Conservation (phyloP, 164 flowering plant genomes). For the Tetrastigma voinierianum region DNA sequence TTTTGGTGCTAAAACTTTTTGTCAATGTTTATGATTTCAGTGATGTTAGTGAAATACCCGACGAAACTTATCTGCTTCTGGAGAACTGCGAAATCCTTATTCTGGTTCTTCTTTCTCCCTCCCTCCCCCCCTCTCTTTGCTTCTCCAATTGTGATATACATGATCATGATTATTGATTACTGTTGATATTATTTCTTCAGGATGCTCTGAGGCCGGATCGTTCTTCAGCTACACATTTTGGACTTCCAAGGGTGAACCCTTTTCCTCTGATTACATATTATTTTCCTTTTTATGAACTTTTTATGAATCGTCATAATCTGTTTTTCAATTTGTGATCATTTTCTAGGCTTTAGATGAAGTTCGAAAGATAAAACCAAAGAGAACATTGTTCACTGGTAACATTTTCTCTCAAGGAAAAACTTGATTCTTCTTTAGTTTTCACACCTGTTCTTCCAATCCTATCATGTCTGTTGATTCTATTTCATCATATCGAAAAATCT, state of each 20-base stretch:
- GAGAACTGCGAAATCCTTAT: conserved; percentile 75
- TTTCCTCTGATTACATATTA: not conserved
- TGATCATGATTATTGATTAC: not conserved
- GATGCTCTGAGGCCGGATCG: conserved; percentile 93
- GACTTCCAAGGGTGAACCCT: conserved; percentile 70
- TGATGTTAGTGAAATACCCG: conserved; percentile 93
- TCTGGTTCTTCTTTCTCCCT: conserved; percentile 41
- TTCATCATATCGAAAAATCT: no score
- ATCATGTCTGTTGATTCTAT: no score
- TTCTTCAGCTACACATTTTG: conserved; percentile 90
- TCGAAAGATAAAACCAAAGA: conserved; percentile 75
- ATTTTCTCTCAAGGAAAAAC: not conserved
- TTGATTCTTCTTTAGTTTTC: no score
- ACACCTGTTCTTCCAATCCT: no score
- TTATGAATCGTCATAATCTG: not conserved
- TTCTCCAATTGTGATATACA: conserved; percentile 1
- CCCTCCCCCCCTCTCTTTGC: conserved; percentile 17
- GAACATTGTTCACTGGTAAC: conserved; percentile 90
- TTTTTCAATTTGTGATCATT: not conserved
- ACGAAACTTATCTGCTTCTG: conserved; percentile 85
- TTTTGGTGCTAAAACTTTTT: not conserved
- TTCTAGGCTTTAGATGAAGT: conserved; percentile 90
- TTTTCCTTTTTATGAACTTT: not conserved
- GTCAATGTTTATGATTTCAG: conserved; percentile 31
- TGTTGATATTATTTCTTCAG: conserved; percentile 31